A percentile compares a stretch with the other conserved stretches of the same genome.
Conservation (phyloP, 2,329 filamentous ascomycete genomes). For the Sclerotinia spermophila region DNA sequence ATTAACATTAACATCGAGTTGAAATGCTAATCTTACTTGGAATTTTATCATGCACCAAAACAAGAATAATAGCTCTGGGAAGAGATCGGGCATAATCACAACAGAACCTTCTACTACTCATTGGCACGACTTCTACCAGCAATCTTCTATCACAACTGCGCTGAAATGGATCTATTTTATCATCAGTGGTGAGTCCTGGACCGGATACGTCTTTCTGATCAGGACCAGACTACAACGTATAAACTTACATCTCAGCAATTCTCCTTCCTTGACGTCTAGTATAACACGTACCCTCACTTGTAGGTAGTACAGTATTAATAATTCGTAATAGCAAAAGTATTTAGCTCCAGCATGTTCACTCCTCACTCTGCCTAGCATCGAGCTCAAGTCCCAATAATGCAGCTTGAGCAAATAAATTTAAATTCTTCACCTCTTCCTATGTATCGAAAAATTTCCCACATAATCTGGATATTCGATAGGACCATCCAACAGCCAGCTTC, state of each 20-base stretch:
- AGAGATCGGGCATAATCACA: background rate
- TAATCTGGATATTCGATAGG: background rate
- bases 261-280: background rate
- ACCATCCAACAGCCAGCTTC: background rate
- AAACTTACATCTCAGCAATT: background rate
- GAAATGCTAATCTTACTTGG: background rate
- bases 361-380: background rate
- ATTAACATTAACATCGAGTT: background rate
- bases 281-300: background rate
- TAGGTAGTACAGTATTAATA: no score
- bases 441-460: background rate
- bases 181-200: background rate
- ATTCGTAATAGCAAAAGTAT: background rate
- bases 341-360: no score
- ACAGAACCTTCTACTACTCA: background rate
- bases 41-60: background rate
- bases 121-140: background rate
- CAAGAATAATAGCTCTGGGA: background rate
- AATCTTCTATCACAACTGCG: accelerated
- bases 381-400: background rate
- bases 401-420: background rate
- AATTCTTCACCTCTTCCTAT: background rate
- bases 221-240: background rate
- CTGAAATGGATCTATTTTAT: accelerated
- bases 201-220: background rate